A percentile compares a stretch with the other conserved stretches of the same genome.
phyloP scores from a whole-genome alignment of 2,329 filamentous ascomycete species.

The Monosporascus ibericus region DNA sequence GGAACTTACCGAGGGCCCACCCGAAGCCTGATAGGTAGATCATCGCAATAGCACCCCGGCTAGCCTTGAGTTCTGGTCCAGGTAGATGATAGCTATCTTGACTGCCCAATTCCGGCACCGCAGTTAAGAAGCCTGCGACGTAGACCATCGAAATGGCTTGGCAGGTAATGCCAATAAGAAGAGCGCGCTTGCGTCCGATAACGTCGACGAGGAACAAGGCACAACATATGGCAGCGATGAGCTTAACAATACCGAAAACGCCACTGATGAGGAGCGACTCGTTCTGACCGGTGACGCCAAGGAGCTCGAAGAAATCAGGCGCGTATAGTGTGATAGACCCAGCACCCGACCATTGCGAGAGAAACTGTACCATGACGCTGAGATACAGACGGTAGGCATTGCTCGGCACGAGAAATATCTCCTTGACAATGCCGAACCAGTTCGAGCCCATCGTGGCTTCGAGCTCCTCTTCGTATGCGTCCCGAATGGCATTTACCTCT shows the following conservation, averaged over 20 bases:
- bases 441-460: conserved; percentile 63
- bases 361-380: conserved; percentile 60
- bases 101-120: conserved; percentile 52
- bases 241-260: conserved; percentile 71
- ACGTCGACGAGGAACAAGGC: conserved; percentile 75
- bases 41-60: conserved; percentile 64
- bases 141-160: conserved; percentile 59
- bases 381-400: conserved; percentile 72
- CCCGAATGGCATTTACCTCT: conserved; percentile 60
- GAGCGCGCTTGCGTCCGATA: conserved; percentile 65
- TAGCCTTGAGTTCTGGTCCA: conserved; percentile 44
- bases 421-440: conserved; percentile 60
- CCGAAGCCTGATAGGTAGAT: conserved; percentile 65
- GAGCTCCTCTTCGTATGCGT: conserved; percentile 61
- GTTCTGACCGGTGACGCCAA: conserved; percentile 62
- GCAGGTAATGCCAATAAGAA: conserved; percentile 53
- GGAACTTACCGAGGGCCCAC: conserved; percentile 50
- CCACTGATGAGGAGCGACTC: conserved; percentile 68
- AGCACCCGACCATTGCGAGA: conserved; percentile 69
- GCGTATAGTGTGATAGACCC: conserved; percentile 73
- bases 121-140: conserved; percentile 54
- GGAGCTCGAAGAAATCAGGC: conserved; percentile 63
- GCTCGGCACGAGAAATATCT: conserved; percentile 59
- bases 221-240: conserved; percentile 59
- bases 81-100: conserved; percentile 43